Base-by-base conservation (phyloP, 2,329 filamentous ascomycete species). In the Diaporthe aspalathi region DNA sequence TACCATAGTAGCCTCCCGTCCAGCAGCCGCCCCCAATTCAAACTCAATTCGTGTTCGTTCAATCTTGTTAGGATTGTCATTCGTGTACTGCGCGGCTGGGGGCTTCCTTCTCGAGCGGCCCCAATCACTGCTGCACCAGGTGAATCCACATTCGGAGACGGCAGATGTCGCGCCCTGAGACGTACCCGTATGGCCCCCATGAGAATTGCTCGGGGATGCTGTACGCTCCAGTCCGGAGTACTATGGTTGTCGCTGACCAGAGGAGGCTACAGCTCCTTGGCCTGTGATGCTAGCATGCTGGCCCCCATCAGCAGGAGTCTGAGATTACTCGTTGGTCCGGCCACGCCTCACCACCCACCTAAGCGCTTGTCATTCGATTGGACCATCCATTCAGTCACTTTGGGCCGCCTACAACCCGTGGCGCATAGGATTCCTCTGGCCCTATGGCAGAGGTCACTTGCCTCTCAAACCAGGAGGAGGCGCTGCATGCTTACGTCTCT, bases 21-120 rank as follows among this genome's bases (percentile, higher is more conserved):
- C 45, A 35, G 9, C 60, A 12, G 63, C 53, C n/a, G 35, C 52
- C 50, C 66, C 70, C 49, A 62, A 38, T 29, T 29, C 43, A 52
- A 49, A 53, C 57, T 62, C 50, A 70, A 45, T 66, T 52, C 35
- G 38, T n/a, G 22, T 24, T 38, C 52, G 22, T 24, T 38, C 52
- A 47, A 54, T 32, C 52, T 45, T 63, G 29, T 43, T 54, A 35
- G 7, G 32, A 40, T 40, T 24, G 40, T 24, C 17, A 4, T n/a
- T n/a, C n/a, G n/a, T n/a, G n/a, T n/a, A 11, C 38, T 43, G 38
- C 16, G 56, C 56, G 27, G 24, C n/a, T 43, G 38, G 27, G 32
- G 8, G 24, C 40, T 24, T 45, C 54, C 14, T 27, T 52, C 7
- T 12, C 50, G 29, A 38, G 65, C 16, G 11, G 22, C 50, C 65